phyloP scores from a whole-genome alignment of 2,329 filamentous ascomycete species.

The Nigrospora sphaerica region DNA sequence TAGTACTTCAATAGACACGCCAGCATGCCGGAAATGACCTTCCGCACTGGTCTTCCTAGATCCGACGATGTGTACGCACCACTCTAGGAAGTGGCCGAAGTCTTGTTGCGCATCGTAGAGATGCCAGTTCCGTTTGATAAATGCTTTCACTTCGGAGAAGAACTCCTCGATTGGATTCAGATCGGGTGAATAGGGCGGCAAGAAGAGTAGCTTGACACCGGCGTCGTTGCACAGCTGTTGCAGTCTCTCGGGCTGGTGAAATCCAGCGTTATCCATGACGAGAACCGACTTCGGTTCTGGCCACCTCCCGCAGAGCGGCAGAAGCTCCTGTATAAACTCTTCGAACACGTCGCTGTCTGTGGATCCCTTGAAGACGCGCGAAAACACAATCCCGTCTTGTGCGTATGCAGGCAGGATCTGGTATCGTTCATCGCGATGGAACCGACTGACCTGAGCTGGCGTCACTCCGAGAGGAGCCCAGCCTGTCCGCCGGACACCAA shows the following conservation, averaged over 20 bases:
- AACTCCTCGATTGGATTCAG: slow-evolving; percentile 1
- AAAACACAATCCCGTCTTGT: slow-evolving; percentile 10
- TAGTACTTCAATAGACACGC: neutral
- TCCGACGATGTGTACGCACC: neutral
- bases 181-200: slow-evolving; percentile 1
- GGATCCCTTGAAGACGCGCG: slow-evolving; percentile 14
- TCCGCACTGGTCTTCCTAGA: neutral
- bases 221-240: neutral
- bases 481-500: slow-evolving; percentile 20
- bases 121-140: neutral
- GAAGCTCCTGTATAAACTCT: slow-evolving; percentile 18
- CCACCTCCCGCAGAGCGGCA: slow-evolving; percentile 16
- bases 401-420: slow-evolving; percentile 18
- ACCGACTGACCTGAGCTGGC: slow-evolving; percentile 10
- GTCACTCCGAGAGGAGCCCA: slow-evolving; percentile 21
- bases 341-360: slow-evolving; percentile 15
- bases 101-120: neutral
- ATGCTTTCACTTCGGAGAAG: neutral
- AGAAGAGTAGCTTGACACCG: neutral
- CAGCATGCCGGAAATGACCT: neutral
- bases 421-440: slow-evolving; percentile 7
- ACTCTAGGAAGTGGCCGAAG: neutral
- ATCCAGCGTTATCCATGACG: slow-evolving; percentile 22
- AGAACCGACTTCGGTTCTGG: slow-evolving; percentile 21
- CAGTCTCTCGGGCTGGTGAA: slow-evolving; percentile 12